Evolutionary conservation across 768 basidiomycete genomes (phyloP), one percentile per base, ranked within the genome.

Genomic region (Tylopilus sp.): DNA sequence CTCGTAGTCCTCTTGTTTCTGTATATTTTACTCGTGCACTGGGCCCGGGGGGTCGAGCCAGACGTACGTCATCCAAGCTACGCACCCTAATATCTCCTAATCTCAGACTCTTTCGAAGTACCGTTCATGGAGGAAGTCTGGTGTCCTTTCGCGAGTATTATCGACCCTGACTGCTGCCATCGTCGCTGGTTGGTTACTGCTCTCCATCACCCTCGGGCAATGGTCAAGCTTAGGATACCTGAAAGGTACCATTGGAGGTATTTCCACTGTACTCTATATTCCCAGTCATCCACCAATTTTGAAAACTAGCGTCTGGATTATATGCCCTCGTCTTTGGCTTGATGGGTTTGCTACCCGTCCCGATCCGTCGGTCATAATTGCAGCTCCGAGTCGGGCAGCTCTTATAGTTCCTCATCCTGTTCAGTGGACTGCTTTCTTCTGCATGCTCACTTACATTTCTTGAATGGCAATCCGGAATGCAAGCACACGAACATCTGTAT

Each of bases 241-340:
- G 33, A 75, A 78, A 62, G 85, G 87, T 3, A 67, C 78, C 8
- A 73, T 88, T 43, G 89, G 81, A 57, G 82, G 87, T 86, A 62
- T 69, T 36, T 55, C 33, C 40, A 16, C 26, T 29, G 21, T 42
- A 3, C 10, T 50, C 14, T 37, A 1, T 13, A n/a, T 10, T 42
- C 0, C 34, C 28, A 50, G n/a, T n/a, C 38, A 26, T 13, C 25
- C 36, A 40, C 54, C 29, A 49, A 61, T 54, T n/a, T 34, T 14
- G 19, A 44, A 38, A 42, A 6, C 59, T n/a, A 91, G 88, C 85
- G 12, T 83, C 81, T 12, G 85, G 83, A 11, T 66, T 88, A 42
- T 91, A 90, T 59, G 81, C 82, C 9, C 74, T 89, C 37, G 73
- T 74, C 19, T 87, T 91, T 62, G 89, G 89, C n/a, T 67, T 89